phyloP scores from a whole-genome alignment of 2,329 filamentous ascomycete genomes.

The Aspergillus proliferans region DNA sequence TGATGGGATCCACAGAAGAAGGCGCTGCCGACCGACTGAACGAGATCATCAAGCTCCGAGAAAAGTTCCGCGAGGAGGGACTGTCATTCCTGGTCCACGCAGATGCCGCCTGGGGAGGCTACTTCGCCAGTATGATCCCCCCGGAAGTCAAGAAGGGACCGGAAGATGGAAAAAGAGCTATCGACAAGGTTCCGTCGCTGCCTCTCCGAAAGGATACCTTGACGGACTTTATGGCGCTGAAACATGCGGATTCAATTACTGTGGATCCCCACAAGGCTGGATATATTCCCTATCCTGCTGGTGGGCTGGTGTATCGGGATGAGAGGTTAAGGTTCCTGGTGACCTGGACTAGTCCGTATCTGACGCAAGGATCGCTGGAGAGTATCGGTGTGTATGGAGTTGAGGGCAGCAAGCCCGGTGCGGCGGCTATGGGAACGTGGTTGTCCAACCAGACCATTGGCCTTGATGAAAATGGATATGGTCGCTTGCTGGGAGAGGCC shows the following conservation, averaged over 20 bases:
- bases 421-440: constrained; percentile 42
- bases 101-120: constrained; percentile 48
- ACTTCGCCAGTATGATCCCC: constrained; percentile 43
- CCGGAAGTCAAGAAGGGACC: constrained; percentile 1
- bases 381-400: constrained; percentile 42
- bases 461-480: constrained; percentile 37
- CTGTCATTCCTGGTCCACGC: constrained; percentile 44
- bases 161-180: neutral
- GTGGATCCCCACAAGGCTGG: constrained; percentile 46
- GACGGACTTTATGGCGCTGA: constrained; percentile 36
- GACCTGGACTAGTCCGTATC: constrained; percentile 40
- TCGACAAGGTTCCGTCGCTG: constrained; percentile 19
- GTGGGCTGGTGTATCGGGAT: constrained; percentile 41
- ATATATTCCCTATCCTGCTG: constrained; percentile 44
- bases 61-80: constrained; percentile 34
- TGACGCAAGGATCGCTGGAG: constrained; percentile 34
- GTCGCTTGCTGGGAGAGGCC: constrained; percentile 38
- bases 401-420: constrained; percentile 45
- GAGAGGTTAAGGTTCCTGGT: constrained; percentile 40
- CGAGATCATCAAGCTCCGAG: constrained; percentile 35
- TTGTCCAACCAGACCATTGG: constrained; percentile 42
- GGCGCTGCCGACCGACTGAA: constrained; percentile 41
- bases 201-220: constrained; percentile 14
- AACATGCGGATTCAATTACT: constrained; percentile 41
- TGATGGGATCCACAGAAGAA: constrained; percentile 46